These are phyloP conservation scores for Fomitopsis palustris DNA, from an alignment of 1,284 basidiomycete genomes.

Conservation along the genomic window DNA sequence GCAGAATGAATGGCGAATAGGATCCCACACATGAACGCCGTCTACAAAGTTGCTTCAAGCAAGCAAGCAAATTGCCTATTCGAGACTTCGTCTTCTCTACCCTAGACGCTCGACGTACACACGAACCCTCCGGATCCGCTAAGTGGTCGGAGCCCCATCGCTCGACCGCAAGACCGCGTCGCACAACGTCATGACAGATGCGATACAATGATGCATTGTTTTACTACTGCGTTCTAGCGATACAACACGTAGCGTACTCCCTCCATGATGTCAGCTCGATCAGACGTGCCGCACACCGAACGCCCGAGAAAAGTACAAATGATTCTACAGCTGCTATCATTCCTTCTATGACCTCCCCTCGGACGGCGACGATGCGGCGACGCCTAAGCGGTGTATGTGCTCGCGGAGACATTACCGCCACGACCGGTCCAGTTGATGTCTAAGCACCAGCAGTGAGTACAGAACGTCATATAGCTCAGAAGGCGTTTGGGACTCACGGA, in stretches of 20 bases:
- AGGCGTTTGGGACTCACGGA: constrained; percentile 57
- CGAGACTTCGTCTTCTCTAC: not conserved
- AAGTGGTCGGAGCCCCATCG: no score
- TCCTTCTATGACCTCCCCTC: not conserved
- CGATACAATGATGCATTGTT: not conserved
- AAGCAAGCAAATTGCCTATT: no score
- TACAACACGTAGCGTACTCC: constrained; percentile 9
- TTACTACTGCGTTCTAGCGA: constrained; percentile 10
- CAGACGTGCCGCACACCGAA: not conserved
- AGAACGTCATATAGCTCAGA: constrained; percentile 1
- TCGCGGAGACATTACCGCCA: constrained; percentile 91
- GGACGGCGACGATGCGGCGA: not conserved
- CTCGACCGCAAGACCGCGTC: no score
- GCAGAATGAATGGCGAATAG: constrained; percentile 23
- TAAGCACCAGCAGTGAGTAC: constrained; percentile 25
- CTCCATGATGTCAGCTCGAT: not conserved
- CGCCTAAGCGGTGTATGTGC: constrained; percentile 84
- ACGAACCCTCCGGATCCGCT: no score
- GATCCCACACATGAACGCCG: constrained; percentile 48
- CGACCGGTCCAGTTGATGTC: constrained; percentile 93
- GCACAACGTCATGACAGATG: not conserved
- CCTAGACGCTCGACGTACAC: not conserved
- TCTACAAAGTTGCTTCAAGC: constrained; percentile 7
- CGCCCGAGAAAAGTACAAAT: constrained; percentile 7
- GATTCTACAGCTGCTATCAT: constrained; percentile 1